A percentile compares a stretch with the other conserved stretches of the same genome.
These are phyloP conservation scores for Trichosporon coremiiforme DNA, from an alignment of 1,284 basidiomycete genomes.

Conservation along the genomic window DNA sequence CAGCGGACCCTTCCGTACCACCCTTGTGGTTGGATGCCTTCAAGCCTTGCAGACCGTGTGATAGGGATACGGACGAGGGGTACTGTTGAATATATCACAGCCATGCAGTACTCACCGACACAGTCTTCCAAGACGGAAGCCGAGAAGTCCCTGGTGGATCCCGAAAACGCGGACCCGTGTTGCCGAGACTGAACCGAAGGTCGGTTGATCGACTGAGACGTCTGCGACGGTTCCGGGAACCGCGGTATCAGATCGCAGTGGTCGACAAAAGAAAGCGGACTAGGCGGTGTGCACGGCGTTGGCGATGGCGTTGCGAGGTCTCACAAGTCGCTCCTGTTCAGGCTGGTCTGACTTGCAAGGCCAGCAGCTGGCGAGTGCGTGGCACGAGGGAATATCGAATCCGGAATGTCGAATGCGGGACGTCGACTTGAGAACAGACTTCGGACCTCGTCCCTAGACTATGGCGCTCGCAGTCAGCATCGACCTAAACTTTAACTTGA, in stretches of 20 bases:
- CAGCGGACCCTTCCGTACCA: not conserved
- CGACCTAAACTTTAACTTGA: constrained; percentile 5
- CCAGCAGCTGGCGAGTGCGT: not conserved
- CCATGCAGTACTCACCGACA: not conserved
- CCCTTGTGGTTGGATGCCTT: not conserved
- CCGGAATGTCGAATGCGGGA: not conserved
- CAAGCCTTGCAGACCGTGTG: not conserved
- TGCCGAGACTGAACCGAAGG: no score
- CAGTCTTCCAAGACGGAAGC: not conserved
- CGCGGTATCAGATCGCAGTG: not conserved
- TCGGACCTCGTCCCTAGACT: not conserved
- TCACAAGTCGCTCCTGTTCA: not conserved
- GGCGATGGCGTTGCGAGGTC: not conserved
- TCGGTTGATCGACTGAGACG: not conserved
- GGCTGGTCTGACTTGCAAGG: not conserved
- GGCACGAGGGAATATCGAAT: not conserved
- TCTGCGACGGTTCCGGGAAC: not conserved
- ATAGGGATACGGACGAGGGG: not conserved
- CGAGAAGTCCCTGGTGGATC: no score
- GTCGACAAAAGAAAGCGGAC: not conserved
- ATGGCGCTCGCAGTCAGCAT: constrained; percentile 13
- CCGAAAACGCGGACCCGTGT: no score
- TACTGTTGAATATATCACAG: not conserved
- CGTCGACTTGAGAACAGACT: not conserved
- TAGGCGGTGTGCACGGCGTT: no score